Conservation (phyloP, 352 stramenopile species). For the Thalassiosira exigua region DNA sequence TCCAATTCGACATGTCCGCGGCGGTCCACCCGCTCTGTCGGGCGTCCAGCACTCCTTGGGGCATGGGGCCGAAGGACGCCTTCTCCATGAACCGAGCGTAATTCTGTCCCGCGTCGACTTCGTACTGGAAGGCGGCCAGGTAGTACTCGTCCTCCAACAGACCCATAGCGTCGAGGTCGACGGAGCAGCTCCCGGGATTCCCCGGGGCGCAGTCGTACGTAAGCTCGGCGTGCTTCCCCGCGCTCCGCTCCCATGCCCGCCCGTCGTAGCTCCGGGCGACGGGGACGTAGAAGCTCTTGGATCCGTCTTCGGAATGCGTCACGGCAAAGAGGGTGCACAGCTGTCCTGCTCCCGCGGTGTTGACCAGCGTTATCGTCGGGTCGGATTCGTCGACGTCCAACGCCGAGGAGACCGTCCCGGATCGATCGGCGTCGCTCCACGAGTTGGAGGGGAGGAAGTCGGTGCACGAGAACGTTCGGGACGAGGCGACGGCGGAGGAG, state of each 20-base stretch:
- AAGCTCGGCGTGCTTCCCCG: slow-evolving; percentile 17
- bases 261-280: slow-evolving; percentile 52
- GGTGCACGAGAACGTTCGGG: slow-evolving; percentile 3
- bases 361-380: slow-evolving; percentile 35
- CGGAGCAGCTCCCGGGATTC: slow-evolving; percentile 11
- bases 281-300: slow-evolving; percentile 49
- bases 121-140: slow-evolving; percentile 20
- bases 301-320: neutral
- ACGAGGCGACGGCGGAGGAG: neutral
- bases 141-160: slow-evolving; percentile 18
- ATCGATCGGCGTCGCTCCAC: neutral
- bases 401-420: neutral
- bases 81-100: slow-evolving; percentile 51
- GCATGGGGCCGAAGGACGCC: slow-evolving; percentile 44
- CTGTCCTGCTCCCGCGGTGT: slow-evolving; percentile 28
- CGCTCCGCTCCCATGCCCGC: slow-evolving; percentile 36
- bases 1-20: slow-evolving; percentile 27
- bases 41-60: neutral
- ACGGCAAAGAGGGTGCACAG: slow-evolving; percentile 42
- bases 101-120: slow-evolving; percentile 6
- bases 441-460: neutral
- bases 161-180: slow-evolving; percentile 12
- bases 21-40: neutral
- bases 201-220: slow-evolving; percentile 13
- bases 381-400: neutral